These are phyloP conservation scores for Citrullus colocynthis DNA, from an alignment of 306 rosid genomes.

Conservation along the genomic window DNA sequence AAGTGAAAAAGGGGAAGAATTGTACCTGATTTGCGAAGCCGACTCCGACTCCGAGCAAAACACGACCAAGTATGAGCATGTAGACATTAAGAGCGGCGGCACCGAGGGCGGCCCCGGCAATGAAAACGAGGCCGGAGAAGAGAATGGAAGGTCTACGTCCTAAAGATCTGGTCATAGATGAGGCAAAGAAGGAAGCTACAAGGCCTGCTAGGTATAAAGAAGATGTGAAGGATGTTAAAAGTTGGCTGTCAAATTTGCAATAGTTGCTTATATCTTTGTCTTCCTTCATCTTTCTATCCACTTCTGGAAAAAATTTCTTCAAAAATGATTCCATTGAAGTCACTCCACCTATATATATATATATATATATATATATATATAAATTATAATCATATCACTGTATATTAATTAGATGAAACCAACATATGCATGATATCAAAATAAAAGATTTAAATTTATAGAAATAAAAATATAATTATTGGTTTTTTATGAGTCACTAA, in stretches of 20 bases:
- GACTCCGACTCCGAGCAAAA: slow-evolving; percentile 69
- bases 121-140: slow-evolving; percentile 45
- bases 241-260: slow-evolving; percentile 51
- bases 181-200: slow-evolving; percentile 48
- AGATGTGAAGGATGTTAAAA: slow-evolving; percentile 61
- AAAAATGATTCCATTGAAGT: slow-evolving; percentile 71
- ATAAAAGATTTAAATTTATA: no score
- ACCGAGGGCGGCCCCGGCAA: slow-evolving; percentile 49
- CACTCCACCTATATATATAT: slow-evolving; percentile 25
- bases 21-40: slow-evolving; percentile 67
- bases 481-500: no score
- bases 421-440: no score
- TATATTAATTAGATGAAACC: no score
- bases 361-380: no score
- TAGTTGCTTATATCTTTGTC: slow-evolving; percentile 48
- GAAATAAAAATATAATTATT: no score
- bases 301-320: slow-evolving; percentile 51
- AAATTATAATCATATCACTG: no score
- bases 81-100: slow-evolving; percentile 50
- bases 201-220: slow-evolving; percentile 67
- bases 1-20: no score
- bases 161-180: slow-evolving; percentile 34
- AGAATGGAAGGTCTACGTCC: slow-evolving; percentile 66
- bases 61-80: slow-evolving; percentile 59
- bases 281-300: slow-evolving; percentile 31